Base-by-base conservation (phyloP, 2,329 filamentous ascomycete species). In the Paraphoma chrysanthemicola region DNA sequence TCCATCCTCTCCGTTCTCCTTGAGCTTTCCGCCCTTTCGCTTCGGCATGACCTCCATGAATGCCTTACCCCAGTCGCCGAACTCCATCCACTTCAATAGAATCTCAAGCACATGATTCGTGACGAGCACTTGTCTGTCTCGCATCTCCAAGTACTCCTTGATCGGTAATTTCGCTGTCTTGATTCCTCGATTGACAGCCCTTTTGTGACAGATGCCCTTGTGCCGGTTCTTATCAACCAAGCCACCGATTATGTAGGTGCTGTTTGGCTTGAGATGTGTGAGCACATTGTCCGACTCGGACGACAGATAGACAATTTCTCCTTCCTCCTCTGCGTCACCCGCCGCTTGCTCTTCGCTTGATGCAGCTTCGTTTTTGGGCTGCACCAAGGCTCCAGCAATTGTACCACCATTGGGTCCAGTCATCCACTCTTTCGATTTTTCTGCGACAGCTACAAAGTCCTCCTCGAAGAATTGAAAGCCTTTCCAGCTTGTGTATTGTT, bases 21-120 rank as follows among this genome's bases (percentile, higher is more conserved):
- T 91, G 66, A 96, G 72, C 52, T 83, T 85, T 0, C 90, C 92
- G 0, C 92, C 92, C 76, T 99, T 99, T 60, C 95, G 83, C 78
- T 92, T 93, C 0, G 95, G 95, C 65, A 99, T 93, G 3, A 96
- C 92, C 48, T 86, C 84, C 78, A 93, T 79, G 74, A 99, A 99
- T 0, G 95, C 93, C 71, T 90, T 83, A 1, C 90, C 93, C 95
- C 95, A 99, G 74, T 98, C 90, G 2, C 91, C 91, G 47, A 86
- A 87, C 77, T 97, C 92, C 52, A 99, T 78, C 93, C 93, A 99
- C 63, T 88, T 88, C 44, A 97, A 80, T 92, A 99, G 97, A 60
- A 99, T 98, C 78, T 98, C 94, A 45, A 95, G 86, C 1, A 99
- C 95, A 71, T 99, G 95, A 72, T 98, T 99, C 7, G 94, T 97